Evolutionary conservation across 768 basidiomycete species (phyloP).

Genomic region (Tulasnella sp.): DNA sequence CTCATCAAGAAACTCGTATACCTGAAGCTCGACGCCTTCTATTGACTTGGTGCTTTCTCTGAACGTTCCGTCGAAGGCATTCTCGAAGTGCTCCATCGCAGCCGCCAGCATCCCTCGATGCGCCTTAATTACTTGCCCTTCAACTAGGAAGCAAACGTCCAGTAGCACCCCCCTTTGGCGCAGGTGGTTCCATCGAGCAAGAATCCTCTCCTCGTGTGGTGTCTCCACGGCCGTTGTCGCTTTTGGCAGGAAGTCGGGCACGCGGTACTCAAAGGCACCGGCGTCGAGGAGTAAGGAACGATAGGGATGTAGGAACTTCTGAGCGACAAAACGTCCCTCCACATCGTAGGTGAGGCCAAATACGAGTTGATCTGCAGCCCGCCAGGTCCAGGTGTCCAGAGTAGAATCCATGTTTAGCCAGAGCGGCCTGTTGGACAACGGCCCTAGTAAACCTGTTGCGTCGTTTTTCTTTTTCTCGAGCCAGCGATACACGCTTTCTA

Average conservation of each 20-base stretch:
- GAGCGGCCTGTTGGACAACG: neutral
- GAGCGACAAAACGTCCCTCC: neutral
- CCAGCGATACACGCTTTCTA: neutral
- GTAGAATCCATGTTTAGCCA: neutral
- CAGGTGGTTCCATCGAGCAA: neutral
- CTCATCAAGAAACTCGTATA: neutral
- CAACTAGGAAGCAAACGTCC: neutral
- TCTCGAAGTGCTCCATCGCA: neutral
- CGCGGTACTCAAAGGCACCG: neutral
- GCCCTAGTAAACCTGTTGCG: neutral
- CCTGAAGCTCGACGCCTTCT: neutral
- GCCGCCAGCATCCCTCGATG: slow-evolving; percentile 18
- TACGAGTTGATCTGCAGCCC: neutral
- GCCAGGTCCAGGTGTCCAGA: neutral
- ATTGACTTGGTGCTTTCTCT: neutral
- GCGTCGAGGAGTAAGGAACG: neutral
- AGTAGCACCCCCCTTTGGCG: neutral
- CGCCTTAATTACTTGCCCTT: neutral
- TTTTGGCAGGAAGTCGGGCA: neutral
- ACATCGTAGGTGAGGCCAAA: neutral
- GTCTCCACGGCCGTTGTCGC: neutral
- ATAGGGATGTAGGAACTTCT: neutral
- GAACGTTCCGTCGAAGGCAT: neutral
- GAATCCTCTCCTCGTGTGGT: neutral
- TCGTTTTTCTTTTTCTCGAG: neutral